Evolutionary conservation across 2,329 filamentous ascomycete species (phyloP).

Genomic region (Stagonosporopsis chrysanthemi): DNA sequence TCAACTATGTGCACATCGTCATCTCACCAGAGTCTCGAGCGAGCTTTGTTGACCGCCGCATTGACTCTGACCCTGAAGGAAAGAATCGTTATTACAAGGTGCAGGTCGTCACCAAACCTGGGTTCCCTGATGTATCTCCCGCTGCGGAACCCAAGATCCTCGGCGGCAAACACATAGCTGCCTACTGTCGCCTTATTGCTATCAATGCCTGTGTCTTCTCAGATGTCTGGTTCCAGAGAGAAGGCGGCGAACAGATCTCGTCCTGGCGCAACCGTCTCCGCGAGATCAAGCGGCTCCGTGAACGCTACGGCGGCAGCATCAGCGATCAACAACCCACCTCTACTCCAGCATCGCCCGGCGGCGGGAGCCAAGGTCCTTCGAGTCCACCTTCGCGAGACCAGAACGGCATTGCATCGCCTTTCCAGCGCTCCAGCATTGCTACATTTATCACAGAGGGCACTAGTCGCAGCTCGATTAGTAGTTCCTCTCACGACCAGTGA

Average conservation of each 20-base stretch:
- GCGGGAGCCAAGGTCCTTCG: constrained; percentile 28
- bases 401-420: constrained; percentile 34
- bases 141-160: constrained; percentile 90
- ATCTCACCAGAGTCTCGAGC: constrained; percentile 86
- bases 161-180: constrained; percentile 79
- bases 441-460: constrained; percentile 49
- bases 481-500: constrained; percentile 40
- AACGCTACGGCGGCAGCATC: constrained; percentile 54
- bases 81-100: constrained; percentile 79
- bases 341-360: constrained; percentile 33
- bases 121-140: constrained; percentile 90
- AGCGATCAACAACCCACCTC: constrained; percentile 22
- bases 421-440: constrained; percentile 47
- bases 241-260: constrained; percentile 82
- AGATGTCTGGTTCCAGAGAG: constrained; percentile 81
- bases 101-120: constrained; percentile 84
- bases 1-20: constrained; percentile 97
- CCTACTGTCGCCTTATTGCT: constrained; percentile 86
- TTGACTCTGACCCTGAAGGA: constrained; percentile 53
- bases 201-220: constrained; percentile 95
- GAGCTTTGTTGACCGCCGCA: constrained; percentile 69
- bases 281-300: constrained; percentile 82
- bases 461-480: constrained; percentile 48
- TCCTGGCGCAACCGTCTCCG: constrained; percentile 88
- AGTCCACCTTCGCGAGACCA: constrained; percentile 42